Base-by-base conservation (phyloP, 2,329 filamentous ascomycete species). In the Rutstroemia sp. region DNA sequence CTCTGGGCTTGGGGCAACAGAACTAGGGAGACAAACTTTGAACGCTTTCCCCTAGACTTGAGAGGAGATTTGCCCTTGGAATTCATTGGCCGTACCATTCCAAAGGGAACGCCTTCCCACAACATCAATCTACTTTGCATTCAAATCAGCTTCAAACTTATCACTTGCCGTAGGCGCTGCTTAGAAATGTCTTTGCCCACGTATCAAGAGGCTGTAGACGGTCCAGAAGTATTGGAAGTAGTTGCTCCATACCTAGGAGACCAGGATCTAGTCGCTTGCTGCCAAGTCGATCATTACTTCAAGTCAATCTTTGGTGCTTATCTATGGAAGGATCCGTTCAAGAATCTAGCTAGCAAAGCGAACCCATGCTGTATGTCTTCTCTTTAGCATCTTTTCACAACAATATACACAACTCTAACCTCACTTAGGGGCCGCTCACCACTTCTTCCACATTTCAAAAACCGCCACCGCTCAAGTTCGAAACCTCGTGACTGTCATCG, bases 401-500 rank as follows among this genome's bases (percentile, higher is more conserved):
- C 12, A 4, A 50, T 34, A 6, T 3, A 14, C n/a, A 1, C 14
- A n/a, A 6, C 8, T 25, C 38, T 55, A 12, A 55, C 25, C 17
- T 7, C 5, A 36, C 8, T 9, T 2, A 55, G 53, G 27, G 19
- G 3, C 36, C 19, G 47, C 51, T 21, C 9, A 39, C 10, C n/a
- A 5, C 3, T 55, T 55, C 47, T 51, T 55, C 19, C 12, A 21
- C 30, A 14, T 19, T 8, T 40, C 53, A 7, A 38, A 23, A 1
- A 12, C 8, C 8, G 38, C 9, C 17, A 14, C 49, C 42, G 19
- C n/a, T 44, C 21, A 59, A 34, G 63, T 71, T 78, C 47, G 44
- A 14, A 34, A 40, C 17, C 44, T 39, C 19, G 54, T 56, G 17
- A 19, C 27, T 16, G 42, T 53, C 16, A 44, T 56, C 7, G 54